Conservation (phyloP, 305 asterid species). For the Ilex paraguariensis region DNA sequence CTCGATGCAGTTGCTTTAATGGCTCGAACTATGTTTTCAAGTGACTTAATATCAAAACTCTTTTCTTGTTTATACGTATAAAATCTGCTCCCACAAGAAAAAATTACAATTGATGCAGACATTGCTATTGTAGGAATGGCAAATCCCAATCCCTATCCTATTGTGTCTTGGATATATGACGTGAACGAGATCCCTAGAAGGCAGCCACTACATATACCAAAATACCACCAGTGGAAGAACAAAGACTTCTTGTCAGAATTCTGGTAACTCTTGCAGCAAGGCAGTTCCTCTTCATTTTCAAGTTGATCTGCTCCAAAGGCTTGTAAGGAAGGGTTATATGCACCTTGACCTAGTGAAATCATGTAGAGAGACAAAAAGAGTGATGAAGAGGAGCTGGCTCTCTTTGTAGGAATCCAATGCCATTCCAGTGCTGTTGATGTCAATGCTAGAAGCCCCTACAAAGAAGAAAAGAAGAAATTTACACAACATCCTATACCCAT, state of each 20-base stretch:
- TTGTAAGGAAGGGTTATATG: constrained; percentile 86
- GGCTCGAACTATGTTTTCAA: constrained; percentile 28
- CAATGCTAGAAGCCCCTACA: constrained; percentile 76
- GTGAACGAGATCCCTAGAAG: constrained; percentile 65
- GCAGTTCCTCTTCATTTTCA: too few species aligned
- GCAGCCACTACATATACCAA: too few species aligned
- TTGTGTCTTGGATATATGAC: constrained; percentile 79
- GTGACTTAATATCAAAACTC: constrained; percentile 22
- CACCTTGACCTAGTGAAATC: constrained; percentile 80
- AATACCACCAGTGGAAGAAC: too few species aligned
- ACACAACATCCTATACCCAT: too few species aligned
- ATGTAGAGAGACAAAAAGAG: constrained; percentile 57
- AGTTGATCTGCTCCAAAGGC: constrained; percentile 91
- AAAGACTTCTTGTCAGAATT: too few species aligned
- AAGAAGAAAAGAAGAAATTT: not conserved
- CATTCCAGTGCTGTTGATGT: constrained; percentile 59
- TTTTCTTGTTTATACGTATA: constrained; percentile 28
- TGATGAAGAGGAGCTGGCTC: constrained; percentile 33
- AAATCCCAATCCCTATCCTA: constrained; percentile 92
- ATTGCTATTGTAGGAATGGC: constrained; percentile 69
- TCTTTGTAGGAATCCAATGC: constrained; percentile 39
- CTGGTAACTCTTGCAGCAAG: too few species aligned
- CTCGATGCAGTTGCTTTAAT: constrained; percentile 37
- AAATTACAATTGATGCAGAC: constrained; percentile 46
- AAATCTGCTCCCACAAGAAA: constrained; percentile 45